These are phyloP conservation scores for Naganishia sp. DNA, from an alignment of 1,284 basidiomycete genomes.

Conservation along the genomic window DNA sequence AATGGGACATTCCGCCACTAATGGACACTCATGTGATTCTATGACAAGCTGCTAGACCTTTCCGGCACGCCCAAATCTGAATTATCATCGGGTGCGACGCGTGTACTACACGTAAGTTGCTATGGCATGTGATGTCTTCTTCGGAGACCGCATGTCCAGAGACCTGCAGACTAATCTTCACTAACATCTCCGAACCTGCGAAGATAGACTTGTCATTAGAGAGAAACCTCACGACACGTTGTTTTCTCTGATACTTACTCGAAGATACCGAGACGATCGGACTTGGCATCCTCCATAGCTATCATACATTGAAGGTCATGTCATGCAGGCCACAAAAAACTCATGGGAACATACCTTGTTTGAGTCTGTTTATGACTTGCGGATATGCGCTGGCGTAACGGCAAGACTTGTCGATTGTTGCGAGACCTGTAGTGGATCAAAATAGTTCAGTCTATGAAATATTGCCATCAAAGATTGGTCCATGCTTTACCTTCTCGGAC, in stretches of 20 bases:
- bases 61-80: too few species aligned
- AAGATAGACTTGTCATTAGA: not conserved
- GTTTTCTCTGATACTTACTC: conserved; percentile 58
- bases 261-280: conserved; percentile 77
- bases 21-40: too few species aligned
- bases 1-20: too few species aligned
- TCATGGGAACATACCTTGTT: conserved; percentile 52
- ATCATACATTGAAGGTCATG: not conserved
- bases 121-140: not conserved
- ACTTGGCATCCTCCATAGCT: conserved; percentile 63
- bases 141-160: not conserved
- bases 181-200: conserved; percentile 47
- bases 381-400: conserved; percentile 72
- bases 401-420: conserved; percentile 75
- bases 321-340: not conserved
- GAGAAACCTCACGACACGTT: not conserved
- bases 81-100: too few species aligned
- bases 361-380: conserved; percentile 66
- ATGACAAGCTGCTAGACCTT: too few species aligned
- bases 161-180: conserved; percentile 39
- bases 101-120: too few species aligned
- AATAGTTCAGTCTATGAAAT: not conserved
- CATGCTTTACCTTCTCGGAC: conserved; percentile 54
- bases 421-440: conserved; percentile 60
- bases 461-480: conserved; percentile 11